A percentile compares a stretch with the other conserved stretches of the same genome.
Conservation (phyloP, 2,329 filamentous ascomycete species). For the Pezicula radicicola region DNA sequence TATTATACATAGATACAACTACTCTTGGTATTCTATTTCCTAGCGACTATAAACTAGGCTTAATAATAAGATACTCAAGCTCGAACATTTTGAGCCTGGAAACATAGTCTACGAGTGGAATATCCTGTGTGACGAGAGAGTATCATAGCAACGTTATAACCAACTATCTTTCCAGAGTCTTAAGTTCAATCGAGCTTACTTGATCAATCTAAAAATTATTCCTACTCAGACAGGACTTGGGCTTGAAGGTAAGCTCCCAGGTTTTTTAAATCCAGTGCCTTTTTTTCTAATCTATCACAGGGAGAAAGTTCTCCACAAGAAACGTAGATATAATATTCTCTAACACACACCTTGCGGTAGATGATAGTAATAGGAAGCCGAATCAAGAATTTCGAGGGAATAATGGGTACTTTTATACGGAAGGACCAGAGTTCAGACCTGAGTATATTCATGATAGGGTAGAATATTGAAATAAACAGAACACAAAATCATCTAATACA, state of each 20-base stretch:
- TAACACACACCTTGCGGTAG: not conserved
- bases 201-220: constrained; percentile 9
- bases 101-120: constrained; percentile 14
- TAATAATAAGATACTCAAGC: not conserved
- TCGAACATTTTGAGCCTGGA: constrained; percentile 9
- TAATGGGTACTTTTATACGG: constrained; percentile 6
- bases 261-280: not conserved
- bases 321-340: not conserved
- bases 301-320: not conserved
- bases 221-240: constrained; percentile 6
- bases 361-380: not conserved
- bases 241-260: not conserved
- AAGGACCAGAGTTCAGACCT: constrained; percentile 8
- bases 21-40: constrained; percentile 9
- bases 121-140: constrained; percentile 9
- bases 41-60: not conserved
- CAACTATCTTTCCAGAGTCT: constrained; percentile 6
- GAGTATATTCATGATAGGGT: constrained; percentile 11
- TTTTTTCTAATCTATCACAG: not conserved
- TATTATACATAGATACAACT: constrained; percentile 5
- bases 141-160: constrained; percentile 3
- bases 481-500: too few species aligned
- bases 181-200: constrained; percentile 9
- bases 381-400: not conserved
- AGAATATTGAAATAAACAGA: not conserved